Percentiles rank a stretch among this genome's conserved stretches.
Conservation (phyloP, 129 eudicot species). For the Smallanthus sonchifolius region DNA sequence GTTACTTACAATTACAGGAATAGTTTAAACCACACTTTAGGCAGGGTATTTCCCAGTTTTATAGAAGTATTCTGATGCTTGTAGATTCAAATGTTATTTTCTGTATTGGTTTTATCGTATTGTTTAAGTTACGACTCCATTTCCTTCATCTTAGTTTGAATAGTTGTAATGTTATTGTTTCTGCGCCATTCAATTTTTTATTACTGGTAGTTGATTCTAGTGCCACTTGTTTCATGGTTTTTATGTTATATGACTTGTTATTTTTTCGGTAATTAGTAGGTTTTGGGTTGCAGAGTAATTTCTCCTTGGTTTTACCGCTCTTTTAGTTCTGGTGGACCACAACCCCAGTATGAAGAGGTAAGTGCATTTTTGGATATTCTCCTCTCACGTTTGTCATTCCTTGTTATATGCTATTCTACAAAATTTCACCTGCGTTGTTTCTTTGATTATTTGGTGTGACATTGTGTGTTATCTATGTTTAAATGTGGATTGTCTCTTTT, state of each 20-base stretch:
- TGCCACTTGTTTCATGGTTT: conserved; percentile 17
- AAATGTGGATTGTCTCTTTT: background rate
- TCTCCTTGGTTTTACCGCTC: conserved; percentile 52
- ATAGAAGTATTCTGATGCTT: no score
- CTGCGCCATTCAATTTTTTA: background rate
- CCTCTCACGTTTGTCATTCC: background rate
- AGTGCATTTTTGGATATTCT: conserved; percentile 19
- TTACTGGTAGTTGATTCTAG: background rate
- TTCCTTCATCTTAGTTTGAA: background rate
- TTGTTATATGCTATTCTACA: background rate
- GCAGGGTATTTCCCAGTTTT: no score
- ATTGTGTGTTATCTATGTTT: background rate
- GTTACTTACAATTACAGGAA: background rate
- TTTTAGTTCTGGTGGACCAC: conserved; percentile 49
- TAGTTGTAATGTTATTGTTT: background rate
- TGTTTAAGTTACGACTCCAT: background rate
- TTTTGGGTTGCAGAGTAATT: conserved; percentile 69
- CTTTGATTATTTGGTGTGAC: background rate
- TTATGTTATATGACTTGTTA: conserved; percentile 25
- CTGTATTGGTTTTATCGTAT: background rate
- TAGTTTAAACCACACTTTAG: background rate
- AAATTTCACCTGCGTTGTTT: background rate
- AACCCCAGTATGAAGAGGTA: conserved; percentile 54
- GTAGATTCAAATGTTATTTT: background rate
- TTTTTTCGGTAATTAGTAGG: conserved; percentile 73